These are phyloP conservation scores for Arthromyces matolae DNA, from an alignment of 768 basidiomycete species.

Conservation along the genomic window DNA sequence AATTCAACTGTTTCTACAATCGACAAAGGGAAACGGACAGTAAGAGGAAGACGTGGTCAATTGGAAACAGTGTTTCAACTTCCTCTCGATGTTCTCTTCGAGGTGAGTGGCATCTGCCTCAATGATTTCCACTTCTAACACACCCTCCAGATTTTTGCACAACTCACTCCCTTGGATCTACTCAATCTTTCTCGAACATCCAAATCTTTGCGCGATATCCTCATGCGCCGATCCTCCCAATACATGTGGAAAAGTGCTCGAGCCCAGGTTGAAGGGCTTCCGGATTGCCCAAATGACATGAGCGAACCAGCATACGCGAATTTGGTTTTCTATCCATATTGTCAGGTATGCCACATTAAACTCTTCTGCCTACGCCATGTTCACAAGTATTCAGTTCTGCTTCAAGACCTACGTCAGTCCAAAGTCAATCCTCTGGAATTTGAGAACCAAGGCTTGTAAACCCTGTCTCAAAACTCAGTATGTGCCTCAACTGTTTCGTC, in stretches of 20 bases:
- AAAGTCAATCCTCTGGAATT: conserved; percentile 12
- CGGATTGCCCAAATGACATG: conserved; percentile 23
- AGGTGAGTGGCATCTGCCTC: too few relatives aligned
- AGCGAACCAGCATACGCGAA: conserved; percentile 25
- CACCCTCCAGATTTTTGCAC: conserved; percentile 17
- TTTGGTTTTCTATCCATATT: conserved; percentile 17
- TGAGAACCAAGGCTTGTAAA: conserved; percentile 15
- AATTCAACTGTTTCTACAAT: too few relatives aligned
- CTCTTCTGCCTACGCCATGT: background rate
- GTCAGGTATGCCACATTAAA: conserved; percentile 14
- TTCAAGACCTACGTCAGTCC: conserved; percentile 3
- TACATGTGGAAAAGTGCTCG: conserved; percentile 22
- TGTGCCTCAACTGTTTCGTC: background rate
- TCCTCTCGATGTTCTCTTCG: conserved; percentile 24
- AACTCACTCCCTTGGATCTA: conserved; percentile 17
- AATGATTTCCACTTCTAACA: background rate
- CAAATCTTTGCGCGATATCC: conserved; percentile 9
- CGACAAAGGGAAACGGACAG: too few relatives aligned
- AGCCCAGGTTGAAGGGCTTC: conserved; percentile 15
- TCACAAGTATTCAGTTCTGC: conserved; percentile 4
- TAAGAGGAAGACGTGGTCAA: conserved; percentile 20
- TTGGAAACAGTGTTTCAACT: conserved; percentile 20
- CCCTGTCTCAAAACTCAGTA: conserved; percentile 16
- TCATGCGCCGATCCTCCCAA: conserved; percentile 14
- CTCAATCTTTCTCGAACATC: conserved; percentile 19